Evolutionary conservation across 202 grass and related monocot species (phyloP).

Genomic region (Zizania palustris): DNA sequence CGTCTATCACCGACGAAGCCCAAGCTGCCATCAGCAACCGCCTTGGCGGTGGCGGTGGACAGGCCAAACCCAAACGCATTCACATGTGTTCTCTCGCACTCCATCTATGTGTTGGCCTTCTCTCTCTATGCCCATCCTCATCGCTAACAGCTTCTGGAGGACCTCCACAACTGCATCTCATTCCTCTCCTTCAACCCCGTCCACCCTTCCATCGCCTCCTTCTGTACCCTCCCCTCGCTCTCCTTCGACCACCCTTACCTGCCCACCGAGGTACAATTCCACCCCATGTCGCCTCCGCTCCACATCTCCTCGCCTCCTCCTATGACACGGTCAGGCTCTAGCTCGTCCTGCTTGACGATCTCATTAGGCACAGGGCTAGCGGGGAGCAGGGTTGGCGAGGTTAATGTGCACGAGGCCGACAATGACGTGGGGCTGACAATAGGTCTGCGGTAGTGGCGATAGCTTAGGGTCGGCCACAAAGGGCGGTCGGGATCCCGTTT

Average conservation of each 20-base stretch:
- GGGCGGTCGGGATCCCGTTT: too few relatives aligned
- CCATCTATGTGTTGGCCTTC: slow-evolving; percentile 93
- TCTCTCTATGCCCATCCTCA: slow-evolving; percentile 63
- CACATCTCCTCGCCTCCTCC: slow-evolving; percentile 69
- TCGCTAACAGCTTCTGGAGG: slow-evolving; percentile 87
- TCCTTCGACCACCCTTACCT: slow-evolving; percentile 94
- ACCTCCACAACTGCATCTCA: slow-evolving; percentile 76
- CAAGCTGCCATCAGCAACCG: slow-evolving; percentile 36
- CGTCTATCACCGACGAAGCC: too few relatives aligned
- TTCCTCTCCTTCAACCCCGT: slow-evolving; percentile 76
- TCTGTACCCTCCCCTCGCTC: slow-evolving; percentile 62
- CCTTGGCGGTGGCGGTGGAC: slow-evolving; percentile 37
- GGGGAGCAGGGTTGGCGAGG: too few relatives aligned
- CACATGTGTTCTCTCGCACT: slow-evolving; percentile 79
- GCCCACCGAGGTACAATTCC: slow-evolving; percentile 90
- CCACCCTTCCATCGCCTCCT: slow-evolving; percentile 54
- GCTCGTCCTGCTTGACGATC: slow-evolving; percentile 56
- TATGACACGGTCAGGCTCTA: slow-evolving; percentile 75
- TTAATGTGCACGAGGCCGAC: too few relatives aligned
- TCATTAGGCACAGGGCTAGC: too few relatives aligned
- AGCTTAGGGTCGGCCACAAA: too few relatives aligned
- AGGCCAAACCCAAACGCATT: slow-evolving; percentile 60
- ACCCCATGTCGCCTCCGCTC: slow-evolving; percentile 42
- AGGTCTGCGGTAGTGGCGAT: too few relatives aligned
- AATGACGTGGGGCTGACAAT: too few relatives aligned